phyloP scores from a whole-genome alignment of 768 basidiomycete species.

The Chlorophyllum brunneum region DNA sequence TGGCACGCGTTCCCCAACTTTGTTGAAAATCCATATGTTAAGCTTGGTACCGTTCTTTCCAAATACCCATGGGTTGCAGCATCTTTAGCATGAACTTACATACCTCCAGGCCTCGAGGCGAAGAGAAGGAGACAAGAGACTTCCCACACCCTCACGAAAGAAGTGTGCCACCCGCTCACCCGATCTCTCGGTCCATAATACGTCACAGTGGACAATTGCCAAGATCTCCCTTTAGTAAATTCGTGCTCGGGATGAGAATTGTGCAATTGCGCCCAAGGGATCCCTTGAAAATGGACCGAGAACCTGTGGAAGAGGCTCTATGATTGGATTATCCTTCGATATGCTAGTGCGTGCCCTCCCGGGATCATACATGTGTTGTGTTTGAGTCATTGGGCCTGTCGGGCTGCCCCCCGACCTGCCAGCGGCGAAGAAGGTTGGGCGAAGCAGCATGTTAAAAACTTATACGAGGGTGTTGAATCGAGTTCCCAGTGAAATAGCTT shows the following conservation, averaged over 20 bases:
- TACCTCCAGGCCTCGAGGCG: slow-evolving; percentile 23
- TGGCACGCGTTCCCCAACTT: slow-evolving; percentile 26
- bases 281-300: slow-evolving; percentile 13
- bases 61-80: slow-evolving; percentile 50
- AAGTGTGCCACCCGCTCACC: slow-evolving; percentile 19
- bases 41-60: slow-evolving; percentile 34
- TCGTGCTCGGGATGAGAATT: slow-evolving; percentile 14
- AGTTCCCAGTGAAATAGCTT: no score
- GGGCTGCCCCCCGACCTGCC: no score
- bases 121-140: background rate
- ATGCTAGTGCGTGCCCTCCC: no score
- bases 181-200: background rate
- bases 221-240: slow-evolving; percentile 10
- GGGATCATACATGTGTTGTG: no score
- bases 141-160: slow-evolving; percentile 17
- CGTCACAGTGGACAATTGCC: no score
- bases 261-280: slow-evolving; percentile 15
- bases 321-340: background rate
- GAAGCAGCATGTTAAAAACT: no score
- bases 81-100: slow-evolving; percentile 32
- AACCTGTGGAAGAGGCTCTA: slow-evolving; percentile 1
- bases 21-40: slow-evolving; percentile 27
- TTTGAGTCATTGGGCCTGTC: no score
- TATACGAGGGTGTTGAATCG: no score
- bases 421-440: no score